Evolutionary conservation across 345 rosid genomes (phyloP).

Genomic region (Acer saccharum): DNA sequence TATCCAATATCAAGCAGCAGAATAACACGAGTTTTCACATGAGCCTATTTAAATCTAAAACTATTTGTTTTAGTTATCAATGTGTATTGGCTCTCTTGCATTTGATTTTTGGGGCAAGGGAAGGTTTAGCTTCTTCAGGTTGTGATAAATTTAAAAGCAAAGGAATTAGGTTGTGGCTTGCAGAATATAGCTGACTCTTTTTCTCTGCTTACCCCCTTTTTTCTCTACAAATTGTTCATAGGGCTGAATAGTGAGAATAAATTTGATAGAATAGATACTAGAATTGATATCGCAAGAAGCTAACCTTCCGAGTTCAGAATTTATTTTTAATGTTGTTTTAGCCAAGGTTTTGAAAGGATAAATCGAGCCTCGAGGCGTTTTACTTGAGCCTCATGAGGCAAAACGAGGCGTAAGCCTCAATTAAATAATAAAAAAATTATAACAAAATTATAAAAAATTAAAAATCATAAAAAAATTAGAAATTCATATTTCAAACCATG

Average conservation of each 20-base stretch:
- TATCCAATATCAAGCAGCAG: background rate
- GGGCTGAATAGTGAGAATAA: too few species aligned
- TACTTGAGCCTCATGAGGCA: too few species aligned
- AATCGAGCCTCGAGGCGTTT: too few species aligned
- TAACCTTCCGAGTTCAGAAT: background rate
- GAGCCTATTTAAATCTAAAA: background rate
- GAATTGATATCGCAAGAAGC: background rate
- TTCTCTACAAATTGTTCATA: too few species aligned
- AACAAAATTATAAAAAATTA: too few species aligned
- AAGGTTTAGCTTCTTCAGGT: background rate
- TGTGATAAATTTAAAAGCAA: background rate
- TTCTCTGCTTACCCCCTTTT: too few species aligned
- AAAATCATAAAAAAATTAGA: too few species aligned
- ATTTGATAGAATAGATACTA: background rate
- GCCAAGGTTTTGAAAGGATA: too few species aligned
- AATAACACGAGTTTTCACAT: background rate
- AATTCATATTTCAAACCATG: too few species aligned
- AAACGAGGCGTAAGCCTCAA: too few species aligned
- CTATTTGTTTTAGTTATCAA: background rate
- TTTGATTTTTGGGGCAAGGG: background rate
- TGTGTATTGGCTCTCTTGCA: background rate
- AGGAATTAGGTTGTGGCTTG: background rate
- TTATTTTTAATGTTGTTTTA: background rate
- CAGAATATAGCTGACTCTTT: background rate
- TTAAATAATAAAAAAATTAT: too few species aligned